Conservation (phyloP, 2,329 filamentous ascomycete genomes). For the Sporothrix dimorphospora region DNA sequence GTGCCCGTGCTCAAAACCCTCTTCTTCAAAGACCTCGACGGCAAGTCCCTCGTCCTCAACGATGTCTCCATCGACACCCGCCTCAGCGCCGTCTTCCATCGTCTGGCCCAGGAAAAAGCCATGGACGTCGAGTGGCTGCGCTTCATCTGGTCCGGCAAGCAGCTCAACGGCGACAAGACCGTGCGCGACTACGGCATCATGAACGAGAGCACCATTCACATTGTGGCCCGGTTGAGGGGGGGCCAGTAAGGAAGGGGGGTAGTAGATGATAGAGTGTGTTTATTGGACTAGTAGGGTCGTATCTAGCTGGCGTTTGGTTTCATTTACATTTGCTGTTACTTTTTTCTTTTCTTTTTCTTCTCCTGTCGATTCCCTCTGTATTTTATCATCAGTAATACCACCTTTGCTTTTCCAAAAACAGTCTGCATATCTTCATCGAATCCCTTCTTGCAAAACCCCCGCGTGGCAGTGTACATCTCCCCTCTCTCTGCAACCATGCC, state of each 20-base stretch:
- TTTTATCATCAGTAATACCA: background rate
- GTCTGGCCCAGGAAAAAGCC: conserved; percentile 17
- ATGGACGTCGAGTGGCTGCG: conserved; percentile 24
- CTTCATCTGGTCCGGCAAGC: conserved; percentile 26
- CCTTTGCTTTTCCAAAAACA: background rate
- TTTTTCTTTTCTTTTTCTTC: background rate
- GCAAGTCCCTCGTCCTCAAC: conserved; percentile 4
- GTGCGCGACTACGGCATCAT: conserved; percentile 26
- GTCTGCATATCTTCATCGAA: background rate
- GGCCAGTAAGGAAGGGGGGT: background rate
- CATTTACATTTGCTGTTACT: background rate
- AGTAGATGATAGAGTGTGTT: background rate
- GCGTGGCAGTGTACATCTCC: background rate
- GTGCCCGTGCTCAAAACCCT: conserved; percentile 8
- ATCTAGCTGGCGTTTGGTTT: background rate
- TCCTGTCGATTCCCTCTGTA: background rate
- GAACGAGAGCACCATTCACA: conserved; percentile 29
- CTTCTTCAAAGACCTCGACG: conserved; percentile 23
- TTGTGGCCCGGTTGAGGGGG: conserved; percentile 15
- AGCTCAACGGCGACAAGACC: conserved; percentile 13
- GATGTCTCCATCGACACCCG: background rate
- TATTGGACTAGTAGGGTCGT: too few relatives aligned
- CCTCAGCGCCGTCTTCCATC: background rate
- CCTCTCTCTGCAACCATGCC: background rate
- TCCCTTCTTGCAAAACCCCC: background rate